Conservation (phyloP, 2,329 filamentous ascomycete genomes). For the Paecilomyces sp. region DNA sequence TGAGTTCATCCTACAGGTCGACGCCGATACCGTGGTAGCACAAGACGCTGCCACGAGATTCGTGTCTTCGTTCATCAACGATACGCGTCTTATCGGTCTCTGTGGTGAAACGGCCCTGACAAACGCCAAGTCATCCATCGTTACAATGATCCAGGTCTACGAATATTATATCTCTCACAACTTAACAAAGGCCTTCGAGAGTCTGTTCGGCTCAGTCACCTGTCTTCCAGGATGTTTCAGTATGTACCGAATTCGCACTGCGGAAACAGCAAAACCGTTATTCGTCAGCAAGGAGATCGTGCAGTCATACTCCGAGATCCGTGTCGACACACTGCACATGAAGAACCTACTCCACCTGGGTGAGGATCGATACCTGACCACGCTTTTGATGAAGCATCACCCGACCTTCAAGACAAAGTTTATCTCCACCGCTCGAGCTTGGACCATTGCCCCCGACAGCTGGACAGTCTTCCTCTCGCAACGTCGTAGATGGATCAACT, state of each 20-base stretch:
- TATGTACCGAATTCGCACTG: conserved; percentile 95
- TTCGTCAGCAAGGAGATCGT: conserved; percentile 93
- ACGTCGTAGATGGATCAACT: conserved; percentile 99
- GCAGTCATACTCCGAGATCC: conserved; percentile 80
- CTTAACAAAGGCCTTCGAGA: conserved; percentile 92
- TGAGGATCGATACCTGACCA: conserved; percentile 96
- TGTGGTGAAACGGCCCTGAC: conserved; percentile 92
- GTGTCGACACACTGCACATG: conserved; percentile 96
- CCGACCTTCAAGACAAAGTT: conserved; percentile 98
- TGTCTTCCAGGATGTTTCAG: conserved; percentile 98
- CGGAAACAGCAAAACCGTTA: conserved; percentile 88
- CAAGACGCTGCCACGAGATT: conserved; percentile 86
- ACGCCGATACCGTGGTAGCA: conserved; percentile 92
- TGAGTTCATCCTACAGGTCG: conserved; percentile 92
- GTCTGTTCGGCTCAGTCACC: conserved; percentile 92
- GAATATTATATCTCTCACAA: conserved; percentile 99
- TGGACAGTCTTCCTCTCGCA: conserved; percentile 95
- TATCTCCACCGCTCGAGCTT: conserved; percentile 83
- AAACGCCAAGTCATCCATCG: conserved; percentile 86
- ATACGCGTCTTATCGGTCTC: conserved; percentile 86
- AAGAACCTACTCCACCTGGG: conserved; percentile 96
- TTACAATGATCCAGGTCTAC: conserved; percentile 99
- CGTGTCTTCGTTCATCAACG: conserved; percentile 81
- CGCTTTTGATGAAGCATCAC: conserved; percentile 85
- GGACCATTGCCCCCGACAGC: conserved; percentile 93